Evolutionary conservation across 495 filamentous ascomycete genomes (phyloP), one percentile per base, ranked within the genome.

Genomic region (Thermochaetoides thermophila): DNA sequence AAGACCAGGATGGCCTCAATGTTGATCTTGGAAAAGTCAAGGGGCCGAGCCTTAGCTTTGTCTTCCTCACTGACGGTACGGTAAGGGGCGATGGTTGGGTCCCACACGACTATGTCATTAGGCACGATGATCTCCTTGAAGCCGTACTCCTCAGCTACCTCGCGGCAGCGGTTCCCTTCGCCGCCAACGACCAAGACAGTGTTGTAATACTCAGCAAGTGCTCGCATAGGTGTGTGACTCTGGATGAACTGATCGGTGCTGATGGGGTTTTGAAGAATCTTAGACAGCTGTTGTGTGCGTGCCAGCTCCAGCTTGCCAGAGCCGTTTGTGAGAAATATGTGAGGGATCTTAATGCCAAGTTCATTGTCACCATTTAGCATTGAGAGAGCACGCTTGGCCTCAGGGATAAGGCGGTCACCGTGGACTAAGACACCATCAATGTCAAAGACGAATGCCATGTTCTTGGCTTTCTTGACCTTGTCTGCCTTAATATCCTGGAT

Each of bases 1-100:
- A 86, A 85, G 42, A 84, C 76, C 41, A 86, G 64, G 55, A 86
- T 80, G 38, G 80, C 80, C 17, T 86, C 76, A 49, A 86, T 84
- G 55, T 84, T 79, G 50, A 63, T 54, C 61, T 71, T 64, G 33
- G 48, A 55, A 55, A 79, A 79, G 53, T 79, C 73, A 7, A 70
- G 63, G 8, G 74, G 74, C 7, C 63, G 60, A 3, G 72, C 71
- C 7, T 66, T 66, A 6, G 63, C 66, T 10, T 68, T 63, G 48
- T 69, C 63, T 47, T 73, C 71, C 11, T 63, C 60, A 9, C 70
- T 72, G 47, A 71, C 73, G 29, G 71, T 70, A 17, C 68, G 62
- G 48, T 74, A 73, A n/a, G 73, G 73, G 1, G 73, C 73, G 38
- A 77, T 71, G 18, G 63, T 61, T 8, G 60, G 49, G 41, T 75